phyloP scores from a whole-genome alignment of 139 green algal genomes.

The Chlamydomonas incerta region DNA sequence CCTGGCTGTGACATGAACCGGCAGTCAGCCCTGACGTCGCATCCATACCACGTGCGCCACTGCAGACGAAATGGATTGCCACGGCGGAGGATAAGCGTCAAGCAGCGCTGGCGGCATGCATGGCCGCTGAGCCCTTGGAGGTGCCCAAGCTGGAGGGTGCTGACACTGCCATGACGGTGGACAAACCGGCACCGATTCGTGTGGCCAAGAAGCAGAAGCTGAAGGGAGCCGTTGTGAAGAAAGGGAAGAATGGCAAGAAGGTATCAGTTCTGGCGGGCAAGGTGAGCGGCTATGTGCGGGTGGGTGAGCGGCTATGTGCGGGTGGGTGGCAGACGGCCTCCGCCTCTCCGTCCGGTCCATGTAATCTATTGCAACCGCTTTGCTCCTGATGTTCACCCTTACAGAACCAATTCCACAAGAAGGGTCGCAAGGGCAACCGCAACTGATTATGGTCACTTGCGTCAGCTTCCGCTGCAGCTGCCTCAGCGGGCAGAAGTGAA shows the following conservation, averaged over 20 bases:
- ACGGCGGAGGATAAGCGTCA: constrained; percentile 24
- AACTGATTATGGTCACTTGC: too few relatives aligned
- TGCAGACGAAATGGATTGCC: constrained; percentile 5
- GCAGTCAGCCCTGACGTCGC: too few relatives aligned
- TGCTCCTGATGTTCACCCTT: too few relatives aligned
- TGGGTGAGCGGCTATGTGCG: too few relatives aligned
- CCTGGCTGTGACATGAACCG: too few relatives aligned
- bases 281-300: not conserved
- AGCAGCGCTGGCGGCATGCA: constrained; percentile 18
- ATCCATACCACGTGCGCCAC: too few relatives aligned
- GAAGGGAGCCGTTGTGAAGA: constrained; percentile 29
- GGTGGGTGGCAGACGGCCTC: too few relatives aligned
- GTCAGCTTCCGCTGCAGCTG: too few relatives aligned
- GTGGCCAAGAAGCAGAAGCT: constrained; percentile 15
- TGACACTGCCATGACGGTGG: not conserved
- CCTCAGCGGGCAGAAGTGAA: too few relatives aligned
- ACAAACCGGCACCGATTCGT: not conserved
- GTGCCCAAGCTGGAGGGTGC: not conserved
- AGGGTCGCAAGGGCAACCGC: constrained; percentile 31
- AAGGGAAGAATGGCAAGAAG: constrained; percentile 22
- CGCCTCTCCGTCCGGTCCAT: too few relatives aligned
- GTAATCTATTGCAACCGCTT: too few relatives aligned
- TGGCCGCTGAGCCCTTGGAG: not conserved
- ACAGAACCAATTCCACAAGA: constrained; percentile 24
- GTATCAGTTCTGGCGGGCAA: constrained; percentile 22